Conservation (phyloP, 1,284 basidiomycete species). For the Cryptococcus sp. region DNA sequence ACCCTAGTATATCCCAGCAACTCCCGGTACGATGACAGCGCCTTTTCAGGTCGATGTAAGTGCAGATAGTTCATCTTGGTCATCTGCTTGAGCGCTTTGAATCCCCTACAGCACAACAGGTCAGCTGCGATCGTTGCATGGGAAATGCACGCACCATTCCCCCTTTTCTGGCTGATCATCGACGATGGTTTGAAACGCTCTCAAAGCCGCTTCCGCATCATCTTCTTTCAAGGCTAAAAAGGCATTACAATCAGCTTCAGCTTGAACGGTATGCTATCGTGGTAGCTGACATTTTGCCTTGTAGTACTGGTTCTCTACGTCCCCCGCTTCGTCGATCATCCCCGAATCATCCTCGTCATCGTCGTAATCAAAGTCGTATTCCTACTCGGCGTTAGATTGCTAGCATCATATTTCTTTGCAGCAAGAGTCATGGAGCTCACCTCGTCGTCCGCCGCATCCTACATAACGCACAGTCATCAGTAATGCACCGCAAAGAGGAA, state of each 20-base stretch:
- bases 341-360: slow-evolving; percentile 76
- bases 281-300: slow-evolving; percentile 79
- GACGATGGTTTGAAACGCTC: slow-evolving; percentile 82
- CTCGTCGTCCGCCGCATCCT: slow-evolving; percentile 54
- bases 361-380: slow-evolving; percentile 97
- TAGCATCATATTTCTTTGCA: neutral
- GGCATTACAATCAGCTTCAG: slow-evolving; percentile 13
- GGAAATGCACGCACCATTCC: slow-evolving; percentile 69
- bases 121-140: slow-evolving; percentile 11
- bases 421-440: slow-evolving; percentile 20
- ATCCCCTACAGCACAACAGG: slow-evolving; percentile 69
- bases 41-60: slow-evolving; percentile 76
- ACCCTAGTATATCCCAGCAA: slow-evolving; percentile 86
- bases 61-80: slow-evolving; percentile 89
- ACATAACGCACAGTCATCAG: neutral
- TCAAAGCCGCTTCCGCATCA: slow-evolving; percentile 81
- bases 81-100: slow-evolving; percentile 97
- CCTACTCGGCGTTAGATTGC: slow-evolving; percentile 57
- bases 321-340: slow-evolving; percentile 69
- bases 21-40: slow-evolving; percentile 79
- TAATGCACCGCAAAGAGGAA: neutral
- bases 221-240: slow-evolving; percentile 85
- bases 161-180: slow-evolving; percentile 86
- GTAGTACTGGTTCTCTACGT: slow-evolving; percentile 99
- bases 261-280: neutral